phyloP scores from a whole-genome alignment of 495 filamentous ascomycete species.

The Gamarada debralockiae region DNA sequence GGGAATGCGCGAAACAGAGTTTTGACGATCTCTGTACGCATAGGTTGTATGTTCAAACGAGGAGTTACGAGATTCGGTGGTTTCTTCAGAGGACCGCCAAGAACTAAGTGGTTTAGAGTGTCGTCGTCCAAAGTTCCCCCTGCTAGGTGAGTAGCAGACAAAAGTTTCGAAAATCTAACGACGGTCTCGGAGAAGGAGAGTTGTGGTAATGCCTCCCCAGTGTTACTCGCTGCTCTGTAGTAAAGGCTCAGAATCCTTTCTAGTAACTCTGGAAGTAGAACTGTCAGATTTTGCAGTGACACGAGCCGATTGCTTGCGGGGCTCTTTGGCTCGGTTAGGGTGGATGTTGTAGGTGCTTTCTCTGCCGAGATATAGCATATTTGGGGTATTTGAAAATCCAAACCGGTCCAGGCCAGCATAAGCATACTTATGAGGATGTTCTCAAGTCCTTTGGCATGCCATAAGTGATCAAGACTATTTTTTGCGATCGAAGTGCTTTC shows the following conservation, averaged over 20 bases:
- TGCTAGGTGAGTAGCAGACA: constrained; percentile 65
- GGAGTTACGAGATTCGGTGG: constrained; percentile 25
- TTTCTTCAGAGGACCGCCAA: constrained; percentile 42
- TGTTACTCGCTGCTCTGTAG: constrained; percentile 65
- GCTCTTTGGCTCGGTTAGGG: constrained; percentile 41
- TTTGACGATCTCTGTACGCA: constrained; percentile 63
- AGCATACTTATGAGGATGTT: constrained; percentile 77
- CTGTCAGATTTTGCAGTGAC: constrained; percentile 60
- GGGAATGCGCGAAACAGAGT: constrained; percentile 74
- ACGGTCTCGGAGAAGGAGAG: constrained; percentile 77
- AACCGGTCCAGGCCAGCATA: constrained; percentile 77
- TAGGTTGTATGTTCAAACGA: constrained; percentile 44
- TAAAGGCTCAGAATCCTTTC: constrained; percentile 84
- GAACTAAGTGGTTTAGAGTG: constrained; percentile 64
- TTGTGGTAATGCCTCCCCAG: constrained; percentile 76
- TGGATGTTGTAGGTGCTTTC: constrained; percentile 32
- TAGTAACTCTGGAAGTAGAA: constrained; percentile 66
- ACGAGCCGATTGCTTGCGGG: constrained; percentile 44
- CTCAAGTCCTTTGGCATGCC: constrained; percentile 95
- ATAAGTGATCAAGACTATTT: constrained; percentile 83
- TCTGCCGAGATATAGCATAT: constrained; percentile 44
- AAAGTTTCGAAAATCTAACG: constrained; percentile 72
- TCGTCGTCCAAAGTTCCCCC: constrained; percentile 65
- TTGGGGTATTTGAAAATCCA: constrained; percentile 77
- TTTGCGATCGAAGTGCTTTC: constrained; percentile 77